Percentiles rank a stretch among this genome's conserved stretches.
phyloP scores from a whole-genome alignment of 495 filamentous ascomycete genomes.

The Parathielavia appendiculata region DNA sequence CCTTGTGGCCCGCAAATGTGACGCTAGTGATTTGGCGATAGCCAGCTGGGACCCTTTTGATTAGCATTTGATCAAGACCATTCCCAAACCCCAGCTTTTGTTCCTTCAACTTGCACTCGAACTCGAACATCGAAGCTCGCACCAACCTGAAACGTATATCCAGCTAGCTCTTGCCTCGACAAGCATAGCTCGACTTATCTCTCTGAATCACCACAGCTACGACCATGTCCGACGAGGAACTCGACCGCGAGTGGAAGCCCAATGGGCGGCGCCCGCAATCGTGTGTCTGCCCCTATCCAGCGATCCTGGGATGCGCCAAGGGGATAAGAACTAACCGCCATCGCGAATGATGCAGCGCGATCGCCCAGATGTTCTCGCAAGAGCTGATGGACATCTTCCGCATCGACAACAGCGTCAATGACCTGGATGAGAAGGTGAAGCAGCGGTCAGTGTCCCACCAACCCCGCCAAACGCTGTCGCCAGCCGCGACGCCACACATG shows the following conservation, averaged over 20 bases:
- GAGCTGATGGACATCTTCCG: constrained; percentile 86
- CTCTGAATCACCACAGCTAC: constrained; percentile 25
- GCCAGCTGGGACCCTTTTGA: constrained; percentile 19
- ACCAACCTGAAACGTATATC: no score
- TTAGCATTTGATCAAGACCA: constrained; percentile 22
- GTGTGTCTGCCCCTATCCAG: constrained; percentile 49
- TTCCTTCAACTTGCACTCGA: constrained; percentile 8
- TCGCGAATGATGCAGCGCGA: constrained; percentile 52
- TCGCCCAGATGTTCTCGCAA: constrained; percentile 80
- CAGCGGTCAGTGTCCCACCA: constrained; percentile 64
- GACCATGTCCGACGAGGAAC: constrained; percentile 55
- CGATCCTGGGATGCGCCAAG: neutral
- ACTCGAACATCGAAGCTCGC: neutral
- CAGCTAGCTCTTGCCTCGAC: neutral
- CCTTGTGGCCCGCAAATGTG: neutral
- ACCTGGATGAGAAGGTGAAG: constrained; percentile 71
- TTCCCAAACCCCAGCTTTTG: constrained; percentile 22
- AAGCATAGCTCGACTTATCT: neutral
- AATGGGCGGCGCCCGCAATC: constrained; percentile 71
- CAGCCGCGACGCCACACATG: constrained; percentile 4
- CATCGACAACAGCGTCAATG: constrained; percentile 71
- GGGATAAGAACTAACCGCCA: constrained; percentile 16
- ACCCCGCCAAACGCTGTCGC: constrained; percentile 1
- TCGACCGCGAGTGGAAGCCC: constrained; percentile 71
- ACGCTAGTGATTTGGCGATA: constrained; percentile 17